phyloP scores from a whole-genome alignment of 2,329 filamentous ascomycete genomes.

The Monosporascus sp. region DNA sequence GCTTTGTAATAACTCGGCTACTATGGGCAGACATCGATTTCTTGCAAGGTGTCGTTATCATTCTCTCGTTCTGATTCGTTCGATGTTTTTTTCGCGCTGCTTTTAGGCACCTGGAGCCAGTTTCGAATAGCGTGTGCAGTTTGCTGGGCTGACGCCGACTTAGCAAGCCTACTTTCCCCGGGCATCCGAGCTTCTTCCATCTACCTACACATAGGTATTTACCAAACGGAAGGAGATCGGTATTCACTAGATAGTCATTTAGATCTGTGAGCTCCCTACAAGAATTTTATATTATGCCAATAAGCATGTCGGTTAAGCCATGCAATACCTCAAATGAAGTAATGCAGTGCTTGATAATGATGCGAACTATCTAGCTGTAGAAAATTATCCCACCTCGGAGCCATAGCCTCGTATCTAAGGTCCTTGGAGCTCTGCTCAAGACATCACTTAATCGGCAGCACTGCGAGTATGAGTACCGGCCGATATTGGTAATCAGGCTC shows the following conservation, averaged over 20 bases:
- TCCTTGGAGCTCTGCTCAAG: too few relatives aligned
- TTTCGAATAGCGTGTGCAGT: not conserved
- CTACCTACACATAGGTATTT: not conserved
- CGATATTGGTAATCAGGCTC: too few relatives aligned
- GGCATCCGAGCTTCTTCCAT: not conserved
- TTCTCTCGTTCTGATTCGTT: not conserved
- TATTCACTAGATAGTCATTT: not conserved
- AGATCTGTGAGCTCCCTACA: not conserved
- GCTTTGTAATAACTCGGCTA: not conserved
- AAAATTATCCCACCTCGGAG: too few relatives aligned
- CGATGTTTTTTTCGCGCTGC: not conserved
- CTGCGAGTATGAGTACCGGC: too few relatives aligned
- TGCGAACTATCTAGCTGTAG: too few relatives aligned
- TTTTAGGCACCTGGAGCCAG: not conserved
- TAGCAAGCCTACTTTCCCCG: not conserved
- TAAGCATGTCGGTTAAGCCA: too few relatives aligned
- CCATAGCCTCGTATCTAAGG: too few relatives aligned
- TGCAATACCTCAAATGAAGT: too few relatives aligned
- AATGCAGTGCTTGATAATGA: too few relatives aligned
- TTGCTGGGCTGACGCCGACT: not conserved
- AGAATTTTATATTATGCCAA: not conserved
- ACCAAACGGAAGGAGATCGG: too few relatives aligned
- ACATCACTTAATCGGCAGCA: too few relatives aligned
- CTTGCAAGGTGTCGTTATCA: not conserved
- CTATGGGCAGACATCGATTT: not conserved